Evolutionary conservation across 352 stramenopile species (phyloP).

Genomic region (Phytophthora podocarpi): DNA sequence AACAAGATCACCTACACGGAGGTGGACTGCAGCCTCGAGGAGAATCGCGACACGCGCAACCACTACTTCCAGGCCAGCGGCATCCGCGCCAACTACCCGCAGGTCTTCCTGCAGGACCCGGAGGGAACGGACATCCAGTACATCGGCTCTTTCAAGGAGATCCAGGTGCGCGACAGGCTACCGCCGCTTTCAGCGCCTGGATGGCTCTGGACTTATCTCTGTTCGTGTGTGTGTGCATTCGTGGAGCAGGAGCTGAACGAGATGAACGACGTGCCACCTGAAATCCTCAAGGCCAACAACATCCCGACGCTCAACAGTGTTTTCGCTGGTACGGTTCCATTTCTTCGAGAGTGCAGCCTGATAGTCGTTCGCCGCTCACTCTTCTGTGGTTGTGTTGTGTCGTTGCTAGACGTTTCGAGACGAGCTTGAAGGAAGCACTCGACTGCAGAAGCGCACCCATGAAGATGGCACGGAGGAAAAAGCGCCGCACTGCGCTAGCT

Average conservation of each 20-base stretch:
- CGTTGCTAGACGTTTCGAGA: constrained; percentile 39
- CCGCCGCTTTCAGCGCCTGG: not conserved
- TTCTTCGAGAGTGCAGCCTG: not conserved
- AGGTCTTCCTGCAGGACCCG: constrained; percentile 80
- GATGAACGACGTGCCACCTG: constrained; percentile 76
- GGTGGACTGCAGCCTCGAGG: constrained; percentile 81
- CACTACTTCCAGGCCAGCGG: constrained; percentile 78
- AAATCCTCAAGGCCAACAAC: constrained; percentile 81
- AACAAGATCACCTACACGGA: constrained; percentile 77
- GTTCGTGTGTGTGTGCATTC: constrained; percentile 6
- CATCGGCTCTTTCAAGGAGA: constrained; percentile 82
- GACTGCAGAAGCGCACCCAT: constrained; percentile 12
- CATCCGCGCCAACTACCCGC: constrained; percentile 85
- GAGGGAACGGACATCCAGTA: constrained; percentile 55
- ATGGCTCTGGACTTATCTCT: constrained; percentile 11
- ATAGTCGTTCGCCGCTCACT: constrained; percentile 11
- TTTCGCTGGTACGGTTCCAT: constrained; percentile 57
- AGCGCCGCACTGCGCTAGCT: constrained; percentile 6
- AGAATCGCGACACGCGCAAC: constrained; percentile 78
- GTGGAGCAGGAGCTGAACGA: constrained; percentile 80
- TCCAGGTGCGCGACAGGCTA: constrained; percentile 57
- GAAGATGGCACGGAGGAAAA: constrained; percentile 10
- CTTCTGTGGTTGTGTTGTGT: constrained; percentile 28
- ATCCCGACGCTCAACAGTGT: constrained; percentile 72
- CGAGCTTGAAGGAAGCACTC: constrained; percentile 25